Evolutionary conservation across 2,329 filamentous ascomycete species (phyloP).

Genomic region (Colletotrichum filicis): DNA sequence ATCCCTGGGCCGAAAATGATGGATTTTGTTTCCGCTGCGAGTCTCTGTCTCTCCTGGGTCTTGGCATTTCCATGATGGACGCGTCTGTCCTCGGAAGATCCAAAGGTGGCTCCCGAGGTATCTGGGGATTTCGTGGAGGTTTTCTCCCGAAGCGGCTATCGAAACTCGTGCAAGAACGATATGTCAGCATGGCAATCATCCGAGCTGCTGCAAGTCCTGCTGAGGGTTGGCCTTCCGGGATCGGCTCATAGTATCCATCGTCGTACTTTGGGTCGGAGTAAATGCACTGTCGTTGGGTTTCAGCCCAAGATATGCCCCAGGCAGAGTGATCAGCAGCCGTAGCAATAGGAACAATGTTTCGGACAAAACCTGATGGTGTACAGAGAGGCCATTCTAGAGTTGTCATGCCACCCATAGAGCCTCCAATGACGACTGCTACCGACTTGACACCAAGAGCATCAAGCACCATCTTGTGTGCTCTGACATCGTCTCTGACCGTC

Average conservation of each 20-base stretch:
- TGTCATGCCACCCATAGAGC: conserved; percentile 69
- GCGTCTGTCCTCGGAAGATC: conserved; percentile 57
- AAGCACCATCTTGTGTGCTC: conserved; percentile 64
- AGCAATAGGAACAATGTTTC: conserved; percentile 64
- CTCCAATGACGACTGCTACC: conserved; percentile 65
- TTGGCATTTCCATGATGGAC: neutral
- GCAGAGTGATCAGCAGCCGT: conserved; percentile 66
- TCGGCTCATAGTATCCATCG: conserved; percentile 46
- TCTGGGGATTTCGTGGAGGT: conserved; percentile 62
- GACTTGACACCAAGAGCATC: conserved; percentile 64
- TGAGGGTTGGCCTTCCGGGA: conserved; percentile 45
- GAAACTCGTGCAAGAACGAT: conserved; percentile 48
- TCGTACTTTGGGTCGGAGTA: conserved; percentile 45
- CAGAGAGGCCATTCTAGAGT: conserved; percentile 67
- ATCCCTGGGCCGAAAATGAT: conserved; percentile 48
- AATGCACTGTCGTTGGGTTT: conserved; percentile 64
- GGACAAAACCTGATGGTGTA: conserved; percentile 59
- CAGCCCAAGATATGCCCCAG: conserved; percentile 70
- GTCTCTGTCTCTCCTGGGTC: neutral
- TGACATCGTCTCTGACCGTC: conserved; percentile 75
- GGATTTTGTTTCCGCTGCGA: conserved; percentile 26
- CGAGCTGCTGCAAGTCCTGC: conserved; percentile 47
- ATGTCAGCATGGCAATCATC: conserved; percentile 52
- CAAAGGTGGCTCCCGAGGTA: conserved; percentile 38
- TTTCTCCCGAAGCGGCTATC: conserved; percentile 52